Evolutionary conservation across 371 early-diverging fungal genomes (phyloP), one percentile per base, ranked within the genome.

Genomic region (Saksenaea vasiformis): DNA sequence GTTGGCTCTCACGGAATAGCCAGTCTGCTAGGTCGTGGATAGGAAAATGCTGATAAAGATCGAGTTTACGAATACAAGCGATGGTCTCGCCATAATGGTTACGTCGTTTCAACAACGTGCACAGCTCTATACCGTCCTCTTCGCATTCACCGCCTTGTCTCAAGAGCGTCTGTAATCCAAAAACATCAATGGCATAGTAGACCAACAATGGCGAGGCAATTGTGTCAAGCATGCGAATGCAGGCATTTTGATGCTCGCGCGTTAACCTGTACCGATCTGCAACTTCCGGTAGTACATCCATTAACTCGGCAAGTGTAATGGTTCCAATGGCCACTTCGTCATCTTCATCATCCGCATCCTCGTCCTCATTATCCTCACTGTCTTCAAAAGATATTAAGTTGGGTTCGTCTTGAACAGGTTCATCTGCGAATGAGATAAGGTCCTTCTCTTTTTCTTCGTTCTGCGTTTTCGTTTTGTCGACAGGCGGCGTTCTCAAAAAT

Each of bases 151-250:
- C 69, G 0, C 61, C 75, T n/a, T 37, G n/a, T 9, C 64, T 43
- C 34, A 75, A 53, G 3, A 77, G 5, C 1, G 60, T 10, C 1
- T 44, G 14, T 1, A 80, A 26, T 13, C 67, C 41, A 51, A 69
- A 80, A 0, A 67, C 64, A 15, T 72, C 69, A 58, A 80, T 69
- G 1, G 77, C 75, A 63, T 80, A 78, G 35, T 78, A 76, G 0
- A 78, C 41, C 35, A 78, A 58, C 17, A 73, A 58, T 10, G 74
- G 73, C 1, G 72, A 54, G 22, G 68, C 59, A 1, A 73, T 69
- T 1, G 55, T 68, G 13, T 69, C 60, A 14, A 71, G 58, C 59
- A 70, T 69, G 0, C 37, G 5, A 37, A 80, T 56, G 5, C 68
- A 56, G 1, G 63, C 64, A 17, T 59, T 26, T 34, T 80, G 72